phyloP scores from a whole-genome alignment of 805 yeast genomes.

The Teunomyces kruisii region DNA sequence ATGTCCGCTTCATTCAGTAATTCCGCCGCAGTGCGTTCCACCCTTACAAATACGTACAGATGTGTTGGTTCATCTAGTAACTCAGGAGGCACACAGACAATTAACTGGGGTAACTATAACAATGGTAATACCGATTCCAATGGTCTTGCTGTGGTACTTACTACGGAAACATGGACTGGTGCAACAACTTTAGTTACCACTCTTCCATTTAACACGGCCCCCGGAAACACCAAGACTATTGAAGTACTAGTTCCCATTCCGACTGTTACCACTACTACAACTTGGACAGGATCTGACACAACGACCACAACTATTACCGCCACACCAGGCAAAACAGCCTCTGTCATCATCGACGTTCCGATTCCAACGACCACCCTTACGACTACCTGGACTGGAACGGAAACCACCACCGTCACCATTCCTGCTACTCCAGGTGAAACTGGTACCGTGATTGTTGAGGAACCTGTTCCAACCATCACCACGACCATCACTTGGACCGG shows the following conservation, averaged over 20 bases:
- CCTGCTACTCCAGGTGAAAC: constrained; percentile 5
- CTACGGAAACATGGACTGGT: constrained; percentile 18
- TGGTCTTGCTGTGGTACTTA: constrained; percentile 8
- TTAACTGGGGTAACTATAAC: constrained; percentile 5
- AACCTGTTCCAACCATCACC: constrained; percentile 13
- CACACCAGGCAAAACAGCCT: constrained; percentile 10
- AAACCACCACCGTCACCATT: constrained; percentile 9
- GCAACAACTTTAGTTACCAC: constrained; percentile 19
- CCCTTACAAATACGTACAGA: constrained; percentile 12
- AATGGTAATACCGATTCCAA: constrained; percentile 7
- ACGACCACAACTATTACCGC: constrained; percentile 9
- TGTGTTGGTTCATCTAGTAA: constrained; percentile 12
- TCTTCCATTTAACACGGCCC: constrained; percentile 5
- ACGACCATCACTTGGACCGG: constrained; percentile 13
- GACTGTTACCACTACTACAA: constrained; percentile 14
- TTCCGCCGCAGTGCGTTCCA: not conserved
- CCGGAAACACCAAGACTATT: constrained; percentile 13
- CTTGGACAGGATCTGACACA: constrained; percentile 14
- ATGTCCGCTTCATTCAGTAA: not conserved
- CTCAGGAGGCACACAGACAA: not conserved
- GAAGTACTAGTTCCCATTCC: constrained; percentile 17
- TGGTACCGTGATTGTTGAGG: constrained; percentile 13
- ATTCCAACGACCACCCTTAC: constrained; percentile 3
- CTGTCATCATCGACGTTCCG: constrained; percentile 13
- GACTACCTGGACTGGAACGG: constrained; percentile 9